These are phyloP conservation scores for Eucommia ulmoides DNA, from an alignment of 257 asterid species.

Conservation along the genomic window DNA sequence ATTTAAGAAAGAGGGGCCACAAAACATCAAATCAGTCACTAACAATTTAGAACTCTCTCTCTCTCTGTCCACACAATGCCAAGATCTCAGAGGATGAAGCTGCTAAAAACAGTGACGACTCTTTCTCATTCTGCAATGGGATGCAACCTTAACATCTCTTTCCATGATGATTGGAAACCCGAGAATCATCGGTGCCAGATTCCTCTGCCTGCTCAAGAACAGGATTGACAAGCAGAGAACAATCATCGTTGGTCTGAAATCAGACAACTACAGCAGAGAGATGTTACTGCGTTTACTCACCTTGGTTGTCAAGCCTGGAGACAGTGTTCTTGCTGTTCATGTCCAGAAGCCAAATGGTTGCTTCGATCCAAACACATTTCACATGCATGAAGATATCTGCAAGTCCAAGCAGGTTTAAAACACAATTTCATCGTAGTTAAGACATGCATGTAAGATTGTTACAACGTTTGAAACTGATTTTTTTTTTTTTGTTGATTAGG, in stretches of 20 bases:
- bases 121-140: neutral
- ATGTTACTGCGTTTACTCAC: slow-evolving; percentile 51
- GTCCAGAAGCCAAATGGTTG: slow-evolving; percentile 33
- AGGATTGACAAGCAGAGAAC: slow-evolving; percentile 25
- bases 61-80: no score
- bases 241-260: slow-evolving; percentile 54
- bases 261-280: slow-evolving; percentile 57
- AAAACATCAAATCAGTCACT: no score
- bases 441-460: neutral
- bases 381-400: slow-evolving; percentile 35
- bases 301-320: slow-evolving; percentile 27
- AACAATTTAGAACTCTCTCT: no score
- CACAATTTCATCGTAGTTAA: neutral
- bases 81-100: no score
- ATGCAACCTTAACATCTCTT: slow-evolving; percentile 6
- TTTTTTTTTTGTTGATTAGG: slow-evolving; percentile 24
- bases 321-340: slow-evolving; percentile 57
- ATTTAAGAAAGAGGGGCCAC: no score
- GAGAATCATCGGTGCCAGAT: slow-evolving; percentile 20
- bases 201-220: slow-evolving; percentile 27
- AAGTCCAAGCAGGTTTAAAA: slow-evolving; percentile 31
- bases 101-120: no score
- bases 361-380: slow-evolving; percentile 59
- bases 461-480: neutral
- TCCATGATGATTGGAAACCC: slow-evolving; percentile 22